A percentile compares a stretch with the other conserved stretches of the same genome.
Conservation (phyloP, 1,139 yeast genomes). For the Suhomyces anneliseae region DNA sequence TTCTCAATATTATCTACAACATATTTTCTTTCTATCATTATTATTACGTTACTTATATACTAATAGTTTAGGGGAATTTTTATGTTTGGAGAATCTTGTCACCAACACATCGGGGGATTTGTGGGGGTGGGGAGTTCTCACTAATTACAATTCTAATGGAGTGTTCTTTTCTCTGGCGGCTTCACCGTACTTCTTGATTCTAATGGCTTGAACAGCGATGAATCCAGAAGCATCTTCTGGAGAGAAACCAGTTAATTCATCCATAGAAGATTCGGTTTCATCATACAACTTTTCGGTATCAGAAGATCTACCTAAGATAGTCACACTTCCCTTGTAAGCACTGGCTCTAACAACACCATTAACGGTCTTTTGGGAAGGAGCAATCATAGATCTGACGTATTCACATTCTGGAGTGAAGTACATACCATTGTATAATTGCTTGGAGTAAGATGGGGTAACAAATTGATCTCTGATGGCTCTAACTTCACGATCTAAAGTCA, state of each 20-base stretch:
- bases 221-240: conserved; percentile 97
- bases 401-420: conserved; percentile 99
- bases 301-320: conserved; percentile 89
- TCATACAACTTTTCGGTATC: conserved; percentile 94
- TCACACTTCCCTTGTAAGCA: conserved; percentile 86
- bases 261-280: conserved; percentile 98
- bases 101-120: not conserved
- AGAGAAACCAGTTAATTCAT: conserved; percentile 95
- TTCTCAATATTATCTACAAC: not conserved
- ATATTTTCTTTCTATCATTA: not conserved
- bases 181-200: conserved; percentile 97
- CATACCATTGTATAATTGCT: conserved; percentile 92
- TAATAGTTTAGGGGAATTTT: no score
- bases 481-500: conserved; percentile 95
- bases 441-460: conserved; percentile 90
- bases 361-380: conserved; percentile 91
- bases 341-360: conserved; percentile 95
- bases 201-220: conserved; percentile 96
- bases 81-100: no score
- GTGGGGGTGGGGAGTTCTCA: not conserved
- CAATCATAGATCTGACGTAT: conserved; percentile 88
- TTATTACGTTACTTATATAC: not conserved
- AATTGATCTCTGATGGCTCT: conserved; percentile 95
- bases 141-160: conserved; percentile 28
- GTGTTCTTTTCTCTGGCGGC: conserved; percentile 79